Base-by-base conservation (phyloP, 106 monocot genomes). In the Phalaenopsis equestris region DNA sequence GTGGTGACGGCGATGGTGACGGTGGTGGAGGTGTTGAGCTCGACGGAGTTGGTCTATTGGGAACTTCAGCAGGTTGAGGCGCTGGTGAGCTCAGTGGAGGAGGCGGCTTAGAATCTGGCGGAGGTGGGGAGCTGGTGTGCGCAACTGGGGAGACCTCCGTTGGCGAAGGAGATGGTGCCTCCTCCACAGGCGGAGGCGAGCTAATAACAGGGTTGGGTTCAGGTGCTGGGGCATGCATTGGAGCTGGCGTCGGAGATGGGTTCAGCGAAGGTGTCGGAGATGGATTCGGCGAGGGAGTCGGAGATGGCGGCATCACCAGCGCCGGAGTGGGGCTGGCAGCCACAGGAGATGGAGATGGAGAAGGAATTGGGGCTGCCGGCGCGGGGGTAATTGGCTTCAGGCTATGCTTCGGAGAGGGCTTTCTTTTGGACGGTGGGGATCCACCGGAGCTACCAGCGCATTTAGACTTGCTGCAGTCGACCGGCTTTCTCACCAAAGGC, bases 391-490 rank as follows among this genome's bases (percentile, higher is more conserved):
- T 3, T 1, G 78, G 77, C 8, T 8, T 56, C 1, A 56, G 42
- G 2, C 6, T 3, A 1, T 70, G 77, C 8, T 8, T 56, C 1
- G 72, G 42, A 15, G 2, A 41, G 12, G 70, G 55, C 10, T 74
- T 56, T 8, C 16, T 16, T 5, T 8, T 37, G 6, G 74, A 56
- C 38, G 55, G 43, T 1, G 81, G 49, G n/a, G 19, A 49, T 1
- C 21, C 12, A 41, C 55, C 55, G 6, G 56, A 73, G 1, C 72
- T 16, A 43, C 79, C 61, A 5, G 61, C 67, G 67, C 79, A 79
- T 45, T 67, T 79, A 18, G 65, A 79, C 67, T 67, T 65, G 42
- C 79, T 67, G 79, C 79, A 79, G 64, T 79, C 79, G 41, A 79
- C 67, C 45, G 79, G 67, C 43, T 64, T 57, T 39, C 21, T 79